These are phyloP conservation scores for Trichoderma sp. DNA, from an alignment of 2,329 filamentous ascomycete species.

Conservation along the genomic window DNA sequence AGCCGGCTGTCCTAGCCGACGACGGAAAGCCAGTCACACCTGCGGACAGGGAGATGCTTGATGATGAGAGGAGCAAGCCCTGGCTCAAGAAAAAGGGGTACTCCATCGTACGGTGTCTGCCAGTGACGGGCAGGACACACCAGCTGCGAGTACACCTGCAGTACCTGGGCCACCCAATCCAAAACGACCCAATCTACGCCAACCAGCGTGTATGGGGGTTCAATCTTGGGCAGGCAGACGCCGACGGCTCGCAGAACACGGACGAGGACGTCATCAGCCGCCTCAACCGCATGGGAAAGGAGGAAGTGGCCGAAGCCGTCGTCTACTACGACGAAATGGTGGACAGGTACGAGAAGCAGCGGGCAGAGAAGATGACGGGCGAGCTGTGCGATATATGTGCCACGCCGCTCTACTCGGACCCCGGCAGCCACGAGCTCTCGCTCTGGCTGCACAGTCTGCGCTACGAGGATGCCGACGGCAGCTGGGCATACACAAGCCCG, in stretches of 20 bases:
- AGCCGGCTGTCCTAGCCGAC: not conserved
- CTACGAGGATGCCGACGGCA: slow-evolving; percentile 80
- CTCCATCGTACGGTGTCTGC: slow-evolving; percentile 91
- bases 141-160: slow-evolving; percentile 94
- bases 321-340: slow-evolving; percentile 95
- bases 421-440: slow-evolving; percentile 83
- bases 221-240: slow-evolving; percentile 68
- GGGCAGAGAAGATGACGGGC: slow-evolving; percentile 92
- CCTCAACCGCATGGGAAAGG: slow-evolving; percentile 88
- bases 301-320: slow-evolving; percentile 85
- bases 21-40: slow-evolving; percentile 33
- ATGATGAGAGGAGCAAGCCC: slow-evolving; percentile 36
- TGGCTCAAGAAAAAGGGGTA: slow-evolving; percentile 71
- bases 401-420: slow-evolving; percentile 90
- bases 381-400: slow-evolving; percentile 77
- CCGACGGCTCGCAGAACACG: slow-evolving; percentile 67
- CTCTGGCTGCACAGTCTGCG: slow-evolving; percentile 91
- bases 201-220: slow-evolving; percentile 90
- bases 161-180: slow-evolving; percentile 90
- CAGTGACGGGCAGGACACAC: slow-evolving; percentile 90
- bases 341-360: slow-evolving; percentile 82
- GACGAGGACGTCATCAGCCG: slow-evolving; percentile 90
- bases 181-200: slow-evolving; percentile 97
- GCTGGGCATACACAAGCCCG: slow-evolving; percentile 84
- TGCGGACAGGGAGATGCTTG: slow-evolving; percentile 28